Percentiles rank a stretch among this genome's conserved stretches.
These are phyloP conservation scores for Aspergillus jensenii DNA, from an alignment of 2,329 filamentous ascomycete species.

Conservation along the genomic window DNA sequence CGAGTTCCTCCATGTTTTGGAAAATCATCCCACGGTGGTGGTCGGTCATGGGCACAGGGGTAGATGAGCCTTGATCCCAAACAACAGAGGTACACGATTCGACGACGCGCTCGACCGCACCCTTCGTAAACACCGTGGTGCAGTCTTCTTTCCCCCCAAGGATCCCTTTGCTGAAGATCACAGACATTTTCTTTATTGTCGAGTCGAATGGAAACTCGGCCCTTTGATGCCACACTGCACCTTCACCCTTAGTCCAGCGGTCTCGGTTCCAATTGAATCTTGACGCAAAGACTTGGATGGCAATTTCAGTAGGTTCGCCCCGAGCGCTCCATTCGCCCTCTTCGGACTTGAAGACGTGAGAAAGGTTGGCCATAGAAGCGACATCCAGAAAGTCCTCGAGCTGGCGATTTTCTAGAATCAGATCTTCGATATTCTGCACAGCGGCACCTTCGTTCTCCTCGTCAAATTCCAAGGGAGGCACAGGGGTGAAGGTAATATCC, in stretches of 20 bases:
- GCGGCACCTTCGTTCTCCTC: conserved; percentile 25
- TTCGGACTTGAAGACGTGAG: conserved; percentile 58
- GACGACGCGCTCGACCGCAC: conserved; percentile 68
- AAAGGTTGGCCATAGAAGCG: conserved; percentile 65
- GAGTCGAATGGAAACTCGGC: conserved; percentile 75
- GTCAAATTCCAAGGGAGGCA: conserved; percentile 29
- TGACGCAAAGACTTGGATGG: conserved; percentile 71
- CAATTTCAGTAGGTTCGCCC: conserved; percentile 71
- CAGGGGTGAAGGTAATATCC: conserved; percentile 42
- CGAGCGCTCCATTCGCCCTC: conserved; percentile 60
- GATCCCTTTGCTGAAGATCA: conserved; percentile 54
- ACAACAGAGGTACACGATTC: conserved; percentile 59
- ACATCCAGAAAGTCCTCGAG: conserved; percentile 61
- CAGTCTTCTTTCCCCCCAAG: neutral
- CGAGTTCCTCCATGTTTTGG: conserved; percentile 67
- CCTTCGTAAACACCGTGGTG: conserved; percentile 42
- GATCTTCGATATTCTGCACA: conserved; percentile 24
- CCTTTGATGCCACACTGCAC: conserved; percentile 56
- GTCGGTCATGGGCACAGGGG: conserved; percentile 50
- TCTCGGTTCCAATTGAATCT: conserved; percentile 65
- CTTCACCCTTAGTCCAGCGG: conserved; percentile 52
- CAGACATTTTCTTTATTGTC: conserved; percentile 74
- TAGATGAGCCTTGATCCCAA: conserved; percentile 29
- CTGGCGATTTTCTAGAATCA: conserved; percentile 46
- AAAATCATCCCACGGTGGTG: conserved; percentile 58